Evolutionary conservation across 1,284 basidiomycete species (phyloP).

Genomic region (Ustilago bromivora): DNA sequence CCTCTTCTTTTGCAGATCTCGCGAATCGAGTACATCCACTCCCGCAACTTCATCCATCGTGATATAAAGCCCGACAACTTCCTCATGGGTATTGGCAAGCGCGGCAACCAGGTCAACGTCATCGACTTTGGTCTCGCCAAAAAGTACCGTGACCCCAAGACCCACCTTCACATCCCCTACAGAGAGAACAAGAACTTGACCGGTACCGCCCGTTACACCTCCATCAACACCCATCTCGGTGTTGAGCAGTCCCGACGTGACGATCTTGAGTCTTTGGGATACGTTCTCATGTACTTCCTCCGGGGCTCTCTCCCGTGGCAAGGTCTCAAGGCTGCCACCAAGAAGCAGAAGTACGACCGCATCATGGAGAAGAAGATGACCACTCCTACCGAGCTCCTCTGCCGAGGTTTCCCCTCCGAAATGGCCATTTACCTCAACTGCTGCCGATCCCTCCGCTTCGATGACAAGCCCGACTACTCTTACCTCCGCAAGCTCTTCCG

Average conservation of each 20-base stretch:
- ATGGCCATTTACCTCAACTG: constrained; percentile 71
- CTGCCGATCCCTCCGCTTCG: constrained; percentile 70
- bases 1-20: constrained; percentile 78
- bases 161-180: constrained; percentile 98
- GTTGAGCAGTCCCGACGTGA: constrained; percentile 73
- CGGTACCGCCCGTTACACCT: constrained; percentile 98
- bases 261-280: constrained; percentile 68
- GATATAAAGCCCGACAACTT: constrained; percentile 99
- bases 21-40: constrained; percentile 98
- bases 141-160: constrained; percentile 99
- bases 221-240: constrained; percentile 98
- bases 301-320: constrained; percentile 69
- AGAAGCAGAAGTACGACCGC: constrained; percentile 70
- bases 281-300: constrained; percentile 70
- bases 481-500: constrained; percentile 70
- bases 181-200: constrained; percentile 99
- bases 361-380: constrained; percentile 71
- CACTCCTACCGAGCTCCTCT: constrained; percentile 70
- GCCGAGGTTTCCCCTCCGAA: constrained; percentile 70
- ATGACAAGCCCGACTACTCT: constrained; percentile 70
- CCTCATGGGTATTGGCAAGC: constrained; percentile 99
- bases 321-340: constrained; percentile 69
- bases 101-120: constrained; percentile 98
- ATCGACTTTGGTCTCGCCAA: constrained; percentile 99
- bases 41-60: constrained; percentile 99